Base-by-base conservation (phyloP, 768 basidiomycete genomes). In the Tylopilus cervinicoccineus region DNA sequence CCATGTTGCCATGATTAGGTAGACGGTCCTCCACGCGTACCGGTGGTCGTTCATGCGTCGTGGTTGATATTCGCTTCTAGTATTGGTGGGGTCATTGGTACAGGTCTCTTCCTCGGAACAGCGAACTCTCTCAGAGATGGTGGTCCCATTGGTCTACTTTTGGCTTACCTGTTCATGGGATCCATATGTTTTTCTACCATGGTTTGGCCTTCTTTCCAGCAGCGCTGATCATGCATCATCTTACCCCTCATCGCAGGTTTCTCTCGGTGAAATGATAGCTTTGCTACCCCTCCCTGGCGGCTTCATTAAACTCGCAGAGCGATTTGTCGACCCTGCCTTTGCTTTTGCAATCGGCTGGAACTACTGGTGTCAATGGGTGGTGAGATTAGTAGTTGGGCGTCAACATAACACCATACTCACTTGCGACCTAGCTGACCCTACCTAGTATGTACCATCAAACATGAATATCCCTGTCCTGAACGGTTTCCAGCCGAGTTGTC, bases 291-390 rank as follows among this genome's bases (percentile, higher is more conserved):
- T 48, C 16, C 47, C 47, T 4, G 47, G 47, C 1, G 47, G 47
- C 1, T 43, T 48, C 22, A 47, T 47, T 6, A 41, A 26, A 41
- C 47, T 47, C 8, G 38, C 47, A 1, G 47, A 40, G 6, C 38
- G 41, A 14, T 48, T 48, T 11, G 22, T 48, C 2, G 47, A 48
- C 10, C 47, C 47, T 13, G 47, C 47, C 3, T 48, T 48, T 19
- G 47, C 47, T 10, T 43, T 48, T 24, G 47, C 41, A 11, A 48
- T 13, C 1, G 47, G 47, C 5, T 48, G 47, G 47, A 48, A 48
- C 23, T 48, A 48, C 31, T 48, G 41, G 40, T 48, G 37, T 19
- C 14, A 23, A 13, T 48, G 47, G 47, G 6, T 28, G 16, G 47
- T 48, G 32, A 48, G 40, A 22, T 23, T 6, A 22, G n/a, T 4